Conservation (phyloP, 768 basidiomycete species). For the Amanita rimosa region DNA sequence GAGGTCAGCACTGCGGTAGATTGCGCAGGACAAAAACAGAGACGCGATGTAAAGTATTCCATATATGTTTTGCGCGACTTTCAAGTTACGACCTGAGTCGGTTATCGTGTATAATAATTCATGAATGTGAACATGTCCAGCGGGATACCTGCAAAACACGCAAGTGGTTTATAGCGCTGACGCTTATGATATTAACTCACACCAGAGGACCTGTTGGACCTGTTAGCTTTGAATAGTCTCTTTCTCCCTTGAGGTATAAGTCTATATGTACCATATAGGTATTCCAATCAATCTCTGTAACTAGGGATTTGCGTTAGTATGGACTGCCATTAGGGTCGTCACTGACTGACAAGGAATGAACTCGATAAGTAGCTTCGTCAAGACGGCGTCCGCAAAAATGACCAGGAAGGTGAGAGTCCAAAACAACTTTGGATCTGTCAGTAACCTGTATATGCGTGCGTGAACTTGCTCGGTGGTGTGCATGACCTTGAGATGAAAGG, state of each 20-base stretch:
- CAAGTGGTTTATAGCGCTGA: neutral
- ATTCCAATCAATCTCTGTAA: constrained; percentile 94
- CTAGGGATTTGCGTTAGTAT: constrained; percentile 20
- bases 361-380: constrained; percentile 72
- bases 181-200: constrained; percentile 29
- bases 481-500: neutral
- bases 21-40: constrained; percentile 49
- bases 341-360: constrained; percentile 68
- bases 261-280: constrained; percentile 90
- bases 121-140: constrained; percentile 84
- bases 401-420: constrained; percentile 54
- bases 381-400: constrained; percentile 61
- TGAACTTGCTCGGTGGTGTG: neutral
- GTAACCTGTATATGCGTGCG: constrained; percentile 18
- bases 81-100: constrained; percentile 45
- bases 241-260: constrained; percentile 68
- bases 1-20: constrained; percentile 53
- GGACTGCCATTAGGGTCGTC: constrained; percentile 5
- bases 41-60: constrained; percentile 60
- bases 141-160: constrained; percentile 65
- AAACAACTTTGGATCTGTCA: constrained; percentile 51
- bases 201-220: constrained; percentile 93
- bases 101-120: constrained; percentile 56
- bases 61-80: constrained; percentile 70
- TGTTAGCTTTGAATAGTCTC: constrained; percentile 68